phyloP scores from a whole-genome alignment of 352 stramenopile genomes.

The Globisporangium paddicum region DNA sequence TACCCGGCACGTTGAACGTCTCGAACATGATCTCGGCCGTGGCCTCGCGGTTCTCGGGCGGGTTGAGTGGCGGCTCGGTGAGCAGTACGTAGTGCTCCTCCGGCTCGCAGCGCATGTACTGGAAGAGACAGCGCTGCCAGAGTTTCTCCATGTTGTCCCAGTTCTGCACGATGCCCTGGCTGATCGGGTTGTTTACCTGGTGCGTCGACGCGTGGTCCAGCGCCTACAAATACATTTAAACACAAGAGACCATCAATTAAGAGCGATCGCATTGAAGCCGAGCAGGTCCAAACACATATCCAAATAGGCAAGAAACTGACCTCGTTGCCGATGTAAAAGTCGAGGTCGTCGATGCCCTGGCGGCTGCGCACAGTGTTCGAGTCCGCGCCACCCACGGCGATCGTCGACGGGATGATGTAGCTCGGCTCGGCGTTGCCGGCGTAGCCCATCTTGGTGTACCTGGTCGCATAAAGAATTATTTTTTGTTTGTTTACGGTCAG shows the following conservation, averaged over 20 bases:
- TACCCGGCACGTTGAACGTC: constrained; percentile 93
- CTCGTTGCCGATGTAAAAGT: constrained; percentile 96
- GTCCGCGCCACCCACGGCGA: constrained; percentile 71
- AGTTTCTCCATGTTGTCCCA: constrained; percentile 96
- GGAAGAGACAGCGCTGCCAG: constrained; percentile 92
- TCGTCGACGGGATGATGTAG: constrained; percentile 95
- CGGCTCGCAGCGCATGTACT: constrained; percentile 92
- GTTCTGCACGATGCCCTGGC: constrained; percentile 90
- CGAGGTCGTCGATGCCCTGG: constrained; percentile 92
- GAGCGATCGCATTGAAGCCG: no score
- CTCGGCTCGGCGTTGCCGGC: constrained; percentile 92
- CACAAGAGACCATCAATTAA: no score
- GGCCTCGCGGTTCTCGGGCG: constrained; percentile 93
- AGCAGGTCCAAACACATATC: background rate
- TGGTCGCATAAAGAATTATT: no score
- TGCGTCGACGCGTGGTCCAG: constrained; percentile 88
- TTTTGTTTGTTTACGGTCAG: constrained; percentile 9
- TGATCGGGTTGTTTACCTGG: constrained; percentile 90
- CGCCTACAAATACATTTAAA: constrained; percentile 29
- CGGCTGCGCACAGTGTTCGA: constrained; percentile 74
- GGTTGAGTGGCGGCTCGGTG: constrained; percentile 92
- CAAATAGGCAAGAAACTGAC: background rate
- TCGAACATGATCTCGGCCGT: constrained; percentile 97
- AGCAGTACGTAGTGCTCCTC: constrained; percentile 92
- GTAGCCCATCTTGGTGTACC: constrained; percentile 97